Base-by-base conservation (phyloP, 805 yeast species). In the Lachancea mirantina region DNA sequence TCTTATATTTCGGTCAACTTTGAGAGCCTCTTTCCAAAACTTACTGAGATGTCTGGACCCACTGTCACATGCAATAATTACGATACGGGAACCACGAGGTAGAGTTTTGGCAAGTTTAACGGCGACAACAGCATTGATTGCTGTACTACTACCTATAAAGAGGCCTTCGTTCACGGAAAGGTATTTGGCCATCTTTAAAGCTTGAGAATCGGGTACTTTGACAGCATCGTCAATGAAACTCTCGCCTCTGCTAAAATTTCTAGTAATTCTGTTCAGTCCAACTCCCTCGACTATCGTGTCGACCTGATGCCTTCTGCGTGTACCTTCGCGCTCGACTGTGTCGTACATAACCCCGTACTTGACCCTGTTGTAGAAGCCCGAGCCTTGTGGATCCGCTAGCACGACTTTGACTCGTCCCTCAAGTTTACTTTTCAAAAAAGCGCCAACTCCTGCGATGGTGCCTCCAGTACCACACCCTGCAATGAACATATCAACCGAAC, bases 401-500 rank as follows among this genome's bases (percentile, higher is more conserved):
- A 84, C 68, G 1, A 80, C 70, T 27, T 59, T 64, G 1, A 80
- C 50, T 0, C 51, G 28, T 0, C 64, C 52, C 11, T 64, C 49
- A 2, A 52, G 26, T 22, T 62, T 52, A 34, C 67, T 73, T 49
- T 78, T 84, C 47, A 89, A 66, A 57, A 68, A 92, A 39, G 68
- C 68, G 3, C 94, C 73, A 18, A 87, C 87, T 35, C 98, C 98
- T n/a, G 94, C 68, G 28, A 89, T 84, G 2, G 98, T 92, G 36
- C 98, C 98, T 32, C 92, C 98, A 0, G 98, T 89, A 8, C 98
- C 98, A 20, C 95, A 83, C 0, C 97, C 97, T 2, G 89, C 72
- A 25, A 92, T 76, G 54, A 89, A 87, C 30, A 68, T 77, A 52
- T 85, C 94, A 6, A 89, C 48, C 2, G 62, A 42, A 9, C 77